phyloP scores from a whole-genome alignment of 2,329 filamentous ascomycete species.

The Phaeomoniella chlamydospora region DNA sequence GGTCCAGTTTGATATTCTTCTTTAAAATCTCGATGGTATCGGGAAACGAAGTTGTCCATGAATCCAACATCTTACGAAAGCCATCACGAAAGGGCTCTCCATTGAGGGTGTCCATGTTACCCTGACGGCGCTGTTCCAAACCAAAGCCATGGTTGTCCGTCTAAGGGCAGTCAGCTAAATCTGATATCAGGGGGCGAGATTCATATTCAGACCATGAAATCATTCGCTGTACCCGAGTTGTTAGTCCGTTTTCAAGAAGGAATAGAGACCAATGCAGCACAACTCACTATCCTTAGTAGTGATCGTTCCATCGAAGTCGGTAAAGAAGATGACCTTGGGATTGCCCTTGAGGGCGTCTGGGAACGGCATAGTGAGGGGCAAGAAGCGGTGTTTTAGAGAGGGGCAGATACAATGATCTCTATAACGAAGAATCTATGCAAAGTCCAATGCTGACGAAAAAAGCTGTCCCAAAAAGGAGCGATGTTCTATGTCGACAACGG shows the following conservation, averaged over 20 bases:
- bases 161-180: constrained; percentile 41
- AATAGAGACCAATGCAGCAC: constrained; percentile 1
- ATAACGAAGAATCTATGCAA: too few species aligned
- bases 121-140: constrained; percentile 49
- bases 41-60: constrained; percentile 63
- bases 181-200: constrained; percentile 2
- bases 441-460: too few species aligned
- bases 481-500: too few species aligned
- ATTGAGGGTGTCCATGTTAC: constrained; percentile 64
- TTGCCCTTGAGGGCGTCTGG: constrained; percentile 28
- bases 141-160: constrained; percentile 91
- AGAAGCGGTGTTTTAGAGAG: constrained; percentile 8
- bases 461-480: too few species aligned
- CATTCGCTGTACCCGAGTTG: constrained; percentile 45
- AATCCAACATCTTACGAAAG: constrained; percentile 87
- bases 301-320: constrained; percentile 95
- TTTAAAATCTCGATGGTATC: constrained; percentile 68
- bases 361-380: constrained; percentile 3
- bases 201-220: constrained; percentile 38
- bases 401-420: constrained; percentile 6
- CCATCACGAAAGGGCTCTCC: constrained; percentile 42
- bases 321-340: constrained; percentile 94
- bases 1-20: constrained; percentile 76
- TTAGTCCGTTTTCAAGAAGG: constrained; percentile 5
- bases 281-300: constrained; percentile 54